A percentile compares a stretch with the other conserved stretches of the same genome.
Evolutionary conservation across 495 filamentous ascomycete genomes (phyloP).

Genomic region (Letharia lupina): DNA sequence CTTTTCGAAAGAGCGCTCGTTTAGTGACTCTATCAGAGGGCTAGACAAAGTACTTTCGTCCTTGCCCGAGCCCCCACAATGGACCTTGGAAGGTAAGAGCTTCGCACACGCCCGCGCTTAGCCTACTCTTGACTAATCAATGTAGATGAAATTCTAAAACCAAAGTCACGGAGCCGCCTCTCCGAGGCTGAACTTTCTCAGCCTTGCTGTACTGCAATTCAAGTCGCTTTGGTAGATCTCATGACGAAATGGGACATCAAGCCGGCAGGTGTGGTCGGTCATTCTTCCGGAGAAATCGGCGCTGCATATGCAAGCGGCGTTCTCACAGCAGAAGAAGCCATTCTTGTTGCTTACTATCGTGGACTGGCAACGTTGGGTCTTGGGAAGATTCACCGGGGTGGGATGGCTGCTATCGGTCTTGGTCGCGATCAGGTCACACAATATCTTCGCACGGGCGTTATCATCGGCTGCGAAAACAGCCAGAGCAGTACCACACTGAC

Average conservation of each 20-base stretch:
- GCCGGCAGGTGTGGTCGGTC: slow-evolving; percentile 46
- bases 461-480: slow-evolving; percentile 13
- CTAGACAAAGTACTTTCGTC: not conserved
- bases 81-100: slow-evolving; percentile 2
- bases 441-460: slow-evolving; percentile 1
- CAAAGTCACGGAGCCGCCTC: not conserved
- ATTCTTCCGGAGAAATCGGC: slow-evolving; percentile 58
- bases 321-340: slow-evolving; percentile 35
- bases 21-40: not conserved
- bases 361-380: slow-evolving; percentile 20
- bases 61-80: not conserved
- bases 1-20: slow-evolving; percentile 7
- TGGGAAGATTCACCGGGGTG: slow-evolving; percentile 4
- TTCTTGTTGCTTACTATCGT: slow-evolving; percentile 35
- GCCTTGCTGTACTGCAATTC: slow-evolving; percentile 41
- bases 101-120: too few relatives aligned
- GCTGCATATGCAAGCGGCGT: slow-evolving; percentile 52
- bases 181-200: slow-evolving; percentile 30
- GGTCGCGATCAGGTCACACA: slow-evolving; percentile 6
- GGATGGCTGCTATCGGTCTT: slow-evolving; percentile 15
- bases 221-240: slow-evolving; percentile 42
- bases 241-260: slow-evolving; percentile 36
- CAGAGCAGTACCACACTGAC: slow-evolving; percentile 3
- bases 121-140: not conserved
- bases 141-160: slow-evolving; percentile 12